These are phyloP conservation scores for Neofusicoccum cordaticola DNA, from an alignment of 2,329 filamentous ascomycete species.

Conservation along the genomic window DNA sequence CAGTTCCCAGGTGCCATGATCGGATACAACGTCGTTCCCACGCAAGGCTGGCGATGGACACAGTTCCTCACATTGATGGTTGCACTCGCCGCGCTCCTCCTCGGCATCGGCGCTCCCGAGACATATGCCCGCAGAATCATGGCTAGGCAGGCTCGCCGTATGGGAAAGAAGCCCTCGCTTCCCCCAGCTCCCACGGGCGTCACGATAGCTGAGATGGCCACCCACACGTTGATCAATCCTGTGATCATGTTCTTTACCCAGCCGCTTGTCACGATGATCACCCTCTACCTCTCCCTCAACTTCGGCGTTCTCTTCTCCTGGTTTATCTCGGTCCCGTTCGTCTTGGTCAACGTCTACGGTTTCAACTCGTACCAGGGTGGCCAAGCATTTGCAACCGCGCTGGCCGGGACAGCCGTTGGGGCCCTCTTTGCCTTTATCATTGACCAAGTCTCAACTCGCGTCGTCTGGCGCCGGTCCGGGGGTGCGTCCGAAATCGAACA, in stretches of 20 bases:
- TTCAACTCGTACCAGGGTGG: constrained; percentile 29
- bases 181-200: background rate
- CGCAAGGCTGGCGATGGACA: too few species aligned
- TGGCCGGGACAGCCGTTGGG: constrained; percentile 30
- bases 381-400: constrained; percentile 33
- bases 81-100: too few species aligned
- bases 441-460: constrained; percentile 21
- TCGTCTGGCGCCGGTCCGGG: constrained; percentile 21
- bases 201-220: background rate
- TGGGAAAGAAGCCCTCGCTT: too few species aligned
- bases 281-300: constrained; percentile 27
- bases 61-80: too few species aligned
- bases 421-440: constrained; percentile 27
- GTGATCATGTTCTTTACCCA: constrained; percentile 17
- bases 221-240: background rate
- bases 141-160: too few species aligned
- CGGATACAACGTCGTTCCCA: too few species aligned
- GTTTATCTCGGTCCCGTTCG: constrained; percentile 32
- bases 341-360: constrained; percentile 27
- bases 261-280: constrained; percentile 32
- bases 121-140: too few species aligned
- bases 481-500: constrained; percentile 28
- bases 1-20: too few species aligned
- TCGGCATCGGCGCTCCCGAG: too few species aligned
- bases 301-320: constrained; percentile 30